phyloP scores from a whole-genome alignment of 2,329 filamentous ascomycete species.

The Alternaria sp. region DNA sequence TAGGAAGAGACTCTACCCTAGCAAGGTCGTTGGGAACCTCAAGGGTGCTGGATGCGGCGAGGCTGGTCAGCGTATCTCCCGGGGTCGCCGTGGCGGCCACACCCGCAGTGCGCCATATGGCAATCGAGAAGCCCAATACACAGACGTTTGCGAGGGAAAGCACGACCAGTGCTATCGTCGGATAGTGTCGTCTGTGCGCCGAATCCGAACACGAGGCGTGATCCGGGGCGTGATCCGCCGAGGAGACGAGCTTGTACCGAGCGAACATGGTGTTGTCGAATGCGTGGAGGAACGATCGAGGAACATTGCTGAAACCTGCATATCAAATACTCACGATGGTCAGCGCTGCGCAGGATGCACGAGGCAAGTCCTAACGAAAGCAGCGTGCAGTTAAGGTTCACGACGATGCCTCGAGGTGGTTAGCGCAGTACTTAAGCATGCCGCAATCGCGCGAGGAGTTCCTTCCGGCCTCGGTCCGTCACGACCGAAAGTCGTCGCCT shows the following conservation, averaged over 20 bases:
- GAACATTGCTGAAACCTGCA: not conserved
- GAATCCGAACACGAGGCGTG: not conserved
- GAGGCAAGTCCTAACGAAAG: not conserved
- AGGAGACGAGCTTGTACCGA: constrained; percentile 3
- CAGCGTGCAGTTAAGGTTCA: constrained; percentile 3
- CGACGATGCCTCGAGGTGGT: not conserved
- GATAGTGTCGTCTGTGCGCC: not conserved
- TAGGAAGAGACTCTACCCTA: constrained; percentile 3
- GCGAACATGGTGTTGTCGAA: constrained; percentile 2
- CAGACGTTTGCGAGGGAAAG: constrained; percentile 3
- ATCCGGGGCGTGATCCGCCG: not conserved
- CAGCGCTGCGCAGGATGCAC: not conserved
- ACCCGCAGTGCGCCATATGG: constrained; percentile 1
- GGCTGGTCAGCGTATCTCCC: not conserved
- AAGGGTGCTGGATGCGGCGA: not conserved
- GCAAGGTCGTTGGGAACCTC: not conserved
- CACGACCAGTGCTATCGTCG: not conserved
- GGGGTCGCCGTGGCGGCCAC: not conserved
- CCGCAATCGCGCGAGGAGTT: not conserved
- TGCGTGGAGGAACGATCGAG: not conserved
- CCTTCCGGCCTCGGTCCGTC: not conserved
- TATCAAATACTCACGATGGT: constrained; percentile 1
- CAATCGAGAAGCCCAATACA: not conserved
- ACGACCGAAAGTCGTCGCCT: not conserved
- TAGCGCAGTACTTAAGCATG: not conserved